Evolutionary conservation across 2,329 filamentous ascomycete species (phyloP), one percentile per base, ranked within the genome.

Genomic region (Cytospora piceae): DNA sequence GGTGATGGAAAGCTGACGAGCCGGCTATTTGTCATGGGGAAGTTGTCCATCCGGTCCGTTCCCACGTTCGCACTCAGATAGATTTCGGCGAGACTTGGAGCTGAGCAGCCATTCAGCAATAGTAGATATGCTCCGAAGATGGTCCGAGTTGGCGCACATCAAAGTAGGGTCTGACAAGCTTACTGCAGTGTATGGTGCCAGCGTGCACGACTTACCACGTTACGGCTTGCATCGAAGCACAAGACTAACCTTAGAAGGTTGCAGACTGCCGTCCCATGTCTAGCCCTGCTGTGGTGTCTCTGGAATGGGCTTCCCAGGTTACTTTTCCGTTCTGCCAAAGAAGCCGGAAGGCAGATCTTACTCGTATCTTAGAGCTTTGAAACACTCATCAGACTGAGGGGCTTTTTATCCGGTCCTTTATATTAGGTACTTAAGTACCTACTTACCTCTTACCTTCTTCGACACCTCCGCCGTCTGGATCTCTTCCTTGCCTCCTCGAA

Each of bases 211-310:
- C 46, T 24, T 49, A 49, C 46, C 9, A 24, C 22, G 46, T 12
- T 49, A 49, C 46, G 22, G 4, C 46, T 1, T 49, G 46, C 46
- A 49, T 49, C 9, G 22, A 24, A 24, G 46, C 46, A 20, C 11
- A 22, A 20, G n/a, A 22, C 22, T 24, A 49, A 49, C 46, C 27
- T 29, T 29, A 29, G 27, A 49, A 24, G 46, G 46, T 49, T 49
- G 46, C 46, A 49, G 8, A 7, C n/a, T 49, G n/a, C 11, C n/a
- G 22, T 49, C n/a, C 46, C 46, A 49, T 49, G 46, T 49, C 46
- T 49, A 49, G 46, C 46, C 46, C 46, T 49, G 46, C 46, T 22
- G 46, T 49, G 46, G 46, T 49, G 46, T 24, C 42, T n/a, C 46
- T 24, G 46, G 12, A 9, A 20, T 24, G n/a, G n/a, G n/a, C 46